Base-by-base conservation (phyloP, 2,329 filamentous ascomycete species). In the Simplicillium aogashimaense region DNA sequence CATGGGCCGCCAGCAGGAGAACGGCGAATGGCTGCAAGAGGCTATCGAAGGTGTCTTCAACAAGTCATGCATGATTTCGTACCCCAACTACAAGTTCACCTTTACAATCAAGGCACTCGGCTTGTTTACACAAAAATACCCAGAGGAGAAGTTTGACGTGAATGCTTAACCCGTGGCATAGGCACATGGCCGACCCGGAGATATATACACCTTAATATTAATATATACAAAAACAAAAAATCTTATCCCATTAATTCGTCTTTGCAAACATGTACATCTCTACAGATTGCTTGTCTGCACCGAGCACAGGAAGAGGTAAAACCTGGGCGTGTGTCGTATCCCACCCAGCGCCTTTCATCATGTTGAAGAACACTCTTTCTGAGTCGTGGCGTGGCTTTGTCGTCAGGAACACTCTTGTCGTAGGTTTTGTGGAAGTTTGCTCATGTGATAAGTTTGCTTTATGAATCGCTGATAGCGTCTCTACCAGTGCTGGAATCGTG, bases 1-100 rank as follows among this genome's bases (percentile, higher is more conserved):
- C 46, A 90, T 95, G 81, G 65, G 73, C 25, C 76, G 90, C 37
- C 92, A 98, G 66, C 81, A 87, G 60, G 57, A 69, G 3, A 95
- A 95, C 55, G 92, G 92, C 29, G 89, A 95, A 65, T 98, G 92
- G 92, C 58, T 85, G 49, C 89, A 95, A 58, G 92, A 97, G 61
- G 82, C 84, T 1, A 97, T 98, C 52, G 92, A 98, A 60, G 92
- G 92, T 2, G 92, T 98, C 10, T 98, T 98, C 65, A 98, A 98
- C 65, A 95, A 95, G 69, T 92, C 82, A 54, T 97, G 90, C 70
- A 97, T 95, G 87, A 98, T 98, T 49, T 92, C 87, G 1, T 98
- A 98, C 56, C 90, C 90, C 34, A 98, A 98, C 69, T 98, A 98
- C 71, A 98, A 97, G 68, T 92, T 95, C 59, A 85, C 83, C 43